phyloP scores from a whole-genome alignment of 1,284 basidiomycete species.

The Schizophyllum amplum region DNA sequence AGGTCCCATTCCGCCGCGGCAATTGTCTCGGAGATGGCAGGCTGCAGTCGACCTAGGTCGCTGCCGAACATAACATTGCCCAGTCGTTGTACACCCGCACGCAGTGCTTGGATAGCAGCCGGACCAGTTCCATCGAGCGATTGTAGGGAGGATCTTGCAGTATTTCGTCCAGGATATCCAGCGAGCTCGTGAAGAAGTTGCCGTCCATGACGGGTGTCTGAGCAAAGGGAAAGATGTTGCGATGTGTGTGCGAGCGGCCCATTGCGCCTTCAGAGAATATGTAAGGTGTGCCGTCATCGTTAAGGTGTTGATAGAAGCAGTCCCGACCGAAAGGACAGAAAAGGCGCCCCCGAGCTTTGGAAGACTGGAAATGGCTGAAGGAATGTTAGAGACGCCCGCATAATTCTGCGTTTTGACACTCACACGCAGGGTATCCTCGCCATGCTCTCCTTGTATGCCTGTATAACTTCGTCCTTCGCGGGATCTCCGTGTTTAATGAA shows the following conservation, averaged over 20 bases:
- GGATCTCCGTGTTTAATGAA: conserved; percentile 49
- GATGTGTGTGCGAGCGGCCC: conserved; percentile 41
- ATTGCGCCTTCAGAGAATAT: conserved; percentile 11
- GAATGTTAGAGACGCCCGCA: not conserved
- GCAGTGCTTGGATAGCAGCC: too few relatives aligned
- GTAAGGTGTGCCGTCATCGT: conserved; percentile 54
- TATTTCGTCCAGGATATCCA: too few relatives aligned
- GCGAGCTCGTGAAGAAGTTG: too few relatives aligned
- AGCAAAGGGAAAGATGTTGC: conserved; percentile 18
- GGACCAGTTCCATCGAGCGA: too few relatives aligned
- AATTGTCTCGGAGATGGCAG: conserved; percentile 8
- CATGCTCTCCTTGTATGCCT: conserved; percentile 65
- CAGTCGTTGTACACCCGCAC: not conserved
- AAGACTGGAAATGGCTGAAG: conserved; percentile 52
- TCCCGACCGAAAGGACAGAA: conserved; percentile 69
- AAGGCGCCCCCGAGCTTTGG: conserved; percentile 33
- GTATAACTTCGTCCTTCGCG: conserved; percentile 41
- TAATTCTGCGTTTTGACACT: conserved; percentile 17
- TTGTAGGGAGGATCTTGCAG: too few relatives aligned
- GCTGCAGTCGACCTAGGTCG: not conserved
- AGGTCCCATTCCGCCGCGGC: conserved; percentile 8
- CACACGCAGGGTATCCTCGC: conserved; percentile 56
- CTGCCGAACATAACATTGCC: not conserved
- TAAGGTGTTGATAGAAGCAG: conserved; percentile 67
- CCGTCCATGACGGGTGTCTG: too few relatives aligned